Evolutionary conservation across 495 filamentous ascomycete species (phyloP), one percentile per base, ranked within the genome.

Genomic region (Beverwykella pulmonaria): DNA sequence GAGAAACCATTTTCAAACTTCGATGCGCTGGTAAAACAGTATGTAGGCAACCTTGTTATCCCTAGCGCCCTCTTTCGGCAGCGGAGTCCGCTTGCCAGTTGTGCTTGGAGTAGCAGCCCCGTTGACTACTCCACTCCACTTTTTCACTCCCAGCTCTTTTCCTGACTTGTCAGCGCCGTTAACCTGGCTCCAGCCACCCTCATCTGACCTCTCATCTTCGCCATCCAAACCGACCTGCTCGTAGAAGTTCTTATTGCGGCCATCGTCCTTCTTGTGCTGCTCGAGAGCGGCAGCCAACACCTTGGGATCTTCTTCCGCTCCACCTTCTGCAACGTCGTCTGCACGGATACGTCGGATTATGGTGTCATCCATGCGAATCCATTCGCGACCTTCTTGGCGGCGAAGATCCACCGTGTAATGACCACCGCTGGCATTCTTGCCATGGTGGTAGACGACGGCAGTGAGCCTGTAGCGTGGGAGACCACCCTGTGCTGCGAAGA

Each of bases 1-100:
- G n/a, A n/a, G n/a, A n/a, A n/a, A n/a, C n/a, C n/a, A n/a, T n/a
- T n/a, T 36, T 69, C 47, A 72, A 60, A 39, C 57, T 69, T 70
- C 75, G 66, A 96, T 85, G 66, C 84, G 87, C 79, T 97, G 88
- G 75, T 98, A 98, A 78, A 98, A 95, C 74, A 98, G 77, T 64
- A 98, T 84, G 77, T 98, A 98, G 15, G 94, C 94, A 57, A 96
- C 93, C 80, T 96, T 96, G 80, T 91, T 95, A 74, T 97, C 95
- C 77, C 89, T 92, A 66, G 90, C 82, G 27, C 84, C 87, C 68
- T 88, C 89, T 75, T 87, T 90, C 49, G 80, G 82, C 54, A 81
- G 69, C 17, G 86, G 84, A 4, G 86, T 86, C 71, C 82, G 81
- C 71, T 88, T 89, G 12, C 84, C 81, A 36, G 85, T 85, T 14